Conservation (phyloP, 768 basidiomycete species). For the Coprinopsis marcescibilis region DNA sequence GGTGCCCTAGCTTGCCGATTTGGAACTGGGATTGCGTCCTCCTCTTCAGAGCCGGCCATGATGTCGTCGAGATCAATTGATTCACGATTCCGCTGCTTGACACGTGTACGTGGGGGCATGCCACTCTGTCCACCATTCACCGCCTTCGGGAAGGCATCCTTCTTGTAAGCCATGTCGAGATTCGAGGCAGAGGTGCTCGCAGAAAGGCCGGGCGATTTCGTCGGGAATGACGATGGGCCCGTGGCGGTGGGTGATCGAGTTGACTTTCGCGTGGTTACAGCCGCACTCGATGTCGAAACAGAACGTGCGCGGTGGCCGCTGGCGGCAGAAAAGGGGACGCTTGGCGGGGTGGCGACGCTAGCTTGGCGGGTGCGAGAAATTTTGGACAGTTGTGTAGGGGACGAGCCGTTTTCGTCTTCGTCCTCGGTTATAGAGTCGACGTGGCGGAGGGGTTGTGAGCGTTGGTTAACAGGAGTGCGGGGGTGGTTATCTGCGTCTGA, state of each 20-base stretch:
- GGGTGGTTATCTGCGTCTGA: conserved; percentile 29
- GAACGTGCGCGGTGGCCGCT: conserved; percentile 33
- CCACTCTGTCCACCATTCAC: conserved; percentile 18
- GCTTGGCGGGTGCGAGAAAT: conserved; percentile 38
- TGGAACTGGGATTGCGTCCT: conserved; percentile 26
- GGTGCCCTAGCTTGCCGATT: conserved; percentile 12
- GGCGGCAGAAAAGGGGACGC: conserved; percentile 24
- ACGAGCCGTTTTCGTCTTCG: conserved; percentile 47
- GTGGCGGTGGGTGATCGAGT: conserved; percentile 25
- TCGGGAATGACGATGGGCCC: conserved; percentile 24
- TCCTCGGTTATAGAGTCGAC: conserved; percentile 65
- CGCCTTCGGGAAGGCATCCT: conserved; percentile 19
- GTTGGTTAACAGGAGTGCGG: conserved; percentile 29
- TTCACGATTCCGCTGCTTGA: conserved; percentile 52
- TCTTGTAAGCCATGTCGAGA: conserved; percentile 21
- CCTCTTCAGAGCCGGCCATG: conserved; percentile 65
- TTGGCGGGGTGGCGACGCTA: conserved; percentile 36
- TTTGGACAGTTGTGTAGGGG: conserved; percentile 22
- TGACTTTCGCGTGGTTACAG: conserved; percentile 23
- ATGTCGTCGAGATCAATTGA: conserved; percentile 72
- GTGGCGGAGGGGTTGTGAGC: conserved; percentile 45
- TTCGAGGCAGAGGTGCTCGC: conserved; percentile 17
- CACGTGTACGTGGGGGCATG: conserved; percentile 46
- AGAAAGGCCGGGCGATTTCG: conserved; percentile 21
- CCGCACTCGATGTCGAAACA: conserved; percentile 33